Evolutionary conservation across 2,329 filamentous ascomycete genomes (phyloP).

Genomic region (Coniella lustricola): DNA sequence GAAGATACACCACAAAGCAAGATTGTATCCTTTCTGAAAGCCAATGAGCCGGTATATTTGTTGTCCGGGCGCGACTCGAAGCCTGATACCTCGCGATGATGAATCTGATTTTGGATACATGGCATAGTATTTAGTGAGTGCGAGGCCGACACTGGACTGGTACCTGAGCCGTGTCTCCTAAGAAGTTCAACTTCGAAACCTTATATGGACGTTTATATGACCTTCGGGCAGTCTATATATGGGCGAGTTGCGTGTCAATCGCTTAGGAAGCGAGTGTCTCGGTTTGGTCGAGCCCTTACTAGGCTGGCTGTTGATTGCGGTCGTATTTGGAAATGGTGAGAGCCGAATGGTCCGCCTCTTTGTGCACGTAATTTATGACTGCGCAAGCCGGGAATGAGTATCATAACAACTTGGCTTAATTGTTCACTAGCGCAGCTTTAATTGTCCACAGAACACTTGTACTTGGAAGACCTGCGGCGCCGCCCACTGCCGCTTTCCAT

Average conservation of each 20-base stretch:
- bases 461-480: neutral
- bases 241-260: slow-evolving; percentile 7
- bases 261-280: slow-evolving; percentile 18
- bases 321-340: slow-evolving; percentile 8
- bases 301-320: slow-evolving; percentile 8
- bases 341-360: slow-evolving; percentile 1
- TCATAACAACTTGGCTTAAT: slow-evolving; percentile 1
- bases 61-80: slow-evolving; percentile 10
- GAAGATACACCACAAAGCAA: slow-evolving; percentile 45
- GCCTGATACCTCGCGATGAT: neutral
- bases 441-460: neutral
- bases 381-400: neutral
- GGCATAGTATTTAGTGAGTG: neutral
- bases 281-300: slow-evolving; percentile 15
- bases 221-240: too few relatives aligned
- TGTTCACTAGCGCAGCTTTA: neutral
- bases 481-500: slow-evolving; percentile 1
- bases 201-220: too few relatives aligned
- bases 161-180: slow-evolving; percentile 5
- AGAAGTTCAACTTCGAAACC: neutral
- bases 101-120: neutral
- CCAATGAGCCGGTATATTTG: slow-evolving; percentile 41
- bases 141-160: neutral
- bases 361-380: neutral
- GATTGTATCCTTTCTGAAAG: slow-evolving; percentile 52